Base-by-base conservation (phyloP, 805 yeast genomes). In the Candida nitratophila region DNA sequence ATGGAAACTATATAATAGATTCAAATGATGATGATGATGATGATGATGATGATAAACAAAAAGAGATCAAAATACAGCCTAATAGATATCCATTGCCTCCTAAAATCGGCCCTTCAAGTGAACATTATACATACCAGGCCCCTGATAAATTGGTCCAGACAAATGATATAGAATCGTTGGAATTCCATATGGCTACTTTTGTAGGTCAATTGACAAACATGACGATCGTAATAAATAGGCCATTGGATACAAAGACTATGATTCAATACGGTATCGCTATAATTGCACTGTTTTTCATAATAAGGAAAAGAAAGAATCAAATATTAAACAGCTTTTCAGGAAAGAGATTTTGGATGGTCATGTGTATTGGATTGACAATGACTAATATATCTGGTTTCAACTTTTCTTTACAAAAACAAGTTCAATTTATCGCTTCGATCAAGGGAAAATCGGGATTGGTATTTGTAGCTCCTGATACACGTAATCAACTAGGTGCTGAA, bases 401-500 rank as follows among this genome's bases (percentile, higher is more conserved):
- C 63, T 86, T 79, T 56, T 73, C 84, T 1, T 61, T 73, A 22
- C 79, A 81, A 42, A 69, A 81, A 50, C 70, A 71, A 1, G 77
- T 80, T 1, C 88, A 91, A 3, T 77, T 86, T 40, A 49, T 85
- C 17, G 79, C 82, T 1, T 68, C 65, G 44, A 66, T 73, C 53
- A 76, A 71, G 2, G 55, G 76, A 3, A 77, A 76, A n/a, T 57
- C 81, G 3, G 34, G 41, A 1, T 52, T 50, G 73, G 36, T 79
- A 61, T 71, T 67, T 51, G 71, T 82, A 44, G 74, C 84, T 46
- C 87, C 87, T 14, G 88, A 86, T 3, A 60, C 64, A 3, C 75
- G 73, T 44, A 79, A 79, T 68, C 91, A 84, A 61, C 79, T 83
- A 60, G 91, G 93, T 0, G 62, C 76, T 4, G 95, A 86, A 56